These are phyloP conservation scores for Nemania abortiva DNA, from an alignment of 2,329 filamentous ascomycete species.

Conservation along the genomic window DNA sequence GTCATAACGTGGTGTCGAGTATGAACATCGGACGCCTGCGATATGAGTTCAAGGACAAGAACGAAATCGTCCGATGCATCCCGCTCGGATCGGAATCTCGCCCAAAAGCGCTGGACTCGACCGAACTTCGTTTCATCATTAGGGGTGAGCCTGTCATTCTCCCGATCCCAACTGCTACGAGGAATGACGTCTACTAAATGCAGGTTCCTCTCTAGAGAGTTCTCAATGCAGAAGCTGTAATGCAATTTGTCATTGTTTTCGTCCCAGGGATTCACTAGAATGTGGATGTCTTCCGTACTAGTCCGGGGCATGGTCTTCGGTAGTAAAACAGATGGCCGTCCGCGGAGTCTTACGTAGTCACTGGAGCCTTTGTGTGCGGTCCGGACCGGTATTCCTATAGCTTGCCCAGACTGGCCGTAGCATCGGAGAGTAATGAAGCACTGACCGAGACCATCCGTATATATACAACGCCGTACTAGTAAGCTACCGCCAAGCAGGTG, in stretches of 20 bases:
- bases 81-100: neutral
- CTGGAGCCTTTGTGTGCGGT: neutral
- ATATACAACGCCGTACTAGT: neutral
- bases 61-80: neutral
- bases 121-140: slow-evolving; percentile 1
- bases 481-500: slow-evolving; percentile 1
- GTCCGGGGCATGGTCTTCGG: neutral
- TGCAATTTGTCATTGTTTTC: neutral
- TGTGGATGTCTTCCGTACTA: slow-evolving; percentile 10
- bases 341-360: slow-evolving; percentile 3
- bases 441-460: slow-evolving; percentile 2
- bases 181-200: slow-evolving; percentile 12
- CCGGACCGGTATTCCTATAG: slow-evolving; percentile 13
- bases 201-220: slow-evolving; percentile 3
- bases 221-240: slow-evolving; percentile 24
- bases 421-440: slow-evolving; percentile 20
- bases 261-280: neutral
- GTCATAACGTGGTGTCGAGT: slow-evolving; percentile 6
- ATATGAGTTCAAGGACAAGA: neutral
- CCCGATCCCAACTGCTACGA: neutral
- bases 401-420: neutral
- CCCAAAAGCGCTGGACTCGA: slow-evolving; percentile 7
- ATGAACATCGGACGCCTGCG: neutral
- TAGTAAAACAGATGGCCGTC: neutral
- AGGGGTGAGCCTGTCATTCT: slow-evolving; percentile 2